phyloP scores from a whole-genome alignment of 331 rosid species.

The Stylosanthes scabra region DNA sequence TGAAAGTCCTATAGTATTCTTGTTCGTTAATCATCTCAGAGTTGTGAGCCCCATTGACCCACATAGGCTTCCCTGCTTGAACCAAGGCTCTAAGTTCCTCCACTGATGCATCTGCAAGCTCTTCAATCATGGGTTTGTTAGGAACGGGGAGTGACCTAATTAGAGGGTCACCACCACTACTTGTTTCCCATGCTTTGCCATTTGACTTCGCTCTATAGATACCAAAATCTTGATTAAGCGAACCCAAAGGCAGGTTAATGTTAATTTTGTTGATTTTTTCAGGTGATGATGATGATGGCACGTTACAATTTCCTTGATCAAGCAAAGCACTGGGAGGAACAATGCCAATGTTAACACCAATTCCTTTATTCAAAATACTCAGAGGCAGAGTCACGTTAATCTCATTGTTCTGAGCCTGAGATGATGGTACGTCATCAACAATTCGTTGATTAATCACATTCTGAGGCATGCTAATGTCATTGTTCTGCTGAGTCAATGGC shows the following conservation, averaged over 20 bases:
- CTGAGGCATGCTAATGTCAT: background rate
- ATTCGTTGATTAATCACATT: background rate
- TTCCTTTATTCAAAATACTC: background rate
- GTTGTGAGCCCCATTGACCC: slow-evolving; percentile 49
- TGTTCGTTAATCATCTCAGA: slow-evolving; percentile 59
- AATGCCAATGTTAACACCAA: background rate
- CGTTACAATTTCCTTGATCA: background rate
- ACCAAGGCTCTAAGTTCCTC: slow-evolving; percentile 68
- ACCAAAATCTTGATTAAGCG: slow-evolving; percentile 51
- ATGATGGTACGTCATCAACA: background rate
- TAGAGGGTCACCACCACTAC: slow-evolving; percentile 48
- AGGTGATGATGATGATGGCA: background rate
- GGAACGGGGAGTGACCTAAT: slow-evolving; percentile 48
- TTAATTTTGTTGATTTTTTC: background rate
- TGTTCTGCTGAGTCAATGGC: background rate
- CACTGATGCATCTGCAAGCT: slow-evolving; percentile 69
- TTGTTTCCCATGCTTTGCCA: slow-evolving; percentile 59
- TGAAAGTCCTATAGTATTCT: slow-evolving; percentile 61
- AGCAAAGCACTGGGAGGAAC: background rate
- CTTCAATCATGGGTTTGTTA: slow-evolving; percentile 57
- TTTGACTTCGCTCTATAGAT: slow-evolving; percentile 50
- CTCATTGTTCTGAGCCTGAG: background rate
- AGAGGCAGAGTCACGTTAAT: background rate
- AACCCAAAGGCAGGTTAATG: slow-evolving; percentile 40
- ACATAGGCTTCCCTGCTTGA: slow-evolving; percentile 59